Percentiles rank a stretch among this genome's conserved stretches.
Conservation (phyloP, 2,329 filamentous ascomycete species). For the Penicillium aurantiogriseum region DNA sequence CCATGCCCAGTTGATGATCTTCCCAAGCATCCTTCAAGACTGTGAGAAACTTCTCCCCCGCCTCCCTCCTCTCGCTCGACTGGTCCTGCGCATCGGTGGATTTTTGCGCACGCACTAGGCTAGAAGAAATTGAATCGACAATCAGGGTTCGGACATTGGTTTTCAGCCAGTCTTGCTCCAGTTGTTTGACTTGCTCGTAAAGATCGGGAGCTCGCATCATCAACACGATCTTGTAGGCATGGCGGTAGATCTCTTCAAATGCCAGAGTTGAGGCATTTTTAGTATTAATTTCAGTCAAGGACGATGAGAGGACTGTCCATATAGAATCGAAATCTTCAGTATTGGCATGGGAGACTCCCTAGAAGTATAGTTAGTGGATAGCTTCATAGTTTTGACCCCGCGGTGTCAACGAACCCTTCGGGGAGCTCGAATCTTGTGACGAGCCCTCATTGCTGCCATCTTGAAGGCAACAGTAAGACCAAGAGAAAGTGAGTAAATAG, state of each 20-base stretch:
- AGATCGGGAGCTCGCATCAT: constrained; percentile 80
- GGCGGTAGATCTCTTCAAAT: constrained; percentile 93
- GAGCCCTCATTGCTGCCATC: constrained; percentile 54
- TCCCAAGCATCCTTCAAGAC: constrained; percentile 78
- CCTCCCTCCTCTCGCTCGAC: constrained; percentile 73
- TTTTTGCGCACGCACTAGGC: constrained; percentile 58
- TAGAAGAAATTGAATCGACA: constrained; percentile 66
- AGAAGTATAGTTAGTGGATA: constrained; percentile 17
- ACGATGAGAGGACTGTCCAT: constrained; percentile 74
- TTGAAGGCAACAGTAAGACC: constrained; percentile 15
- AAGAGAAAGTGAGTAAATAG: not conserved
- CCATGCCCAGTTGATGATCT: constrained; percentile 88
- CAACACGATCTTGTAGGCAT: constrained; percentile 89
- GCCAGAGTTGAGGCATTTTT: constrained; percentile 87
- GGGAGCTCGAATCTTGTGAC: constrained; percentile 65
- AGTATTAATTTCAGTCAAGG: constrained; percentile 83
- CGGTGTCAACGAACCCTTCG: constrained; percentile 55
- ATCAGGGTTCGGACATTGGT: constrained; percentile 71
- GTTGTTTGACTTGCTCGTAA: constrained; percentile 75
- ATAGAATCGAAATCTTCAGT: constrained; percentile 78
- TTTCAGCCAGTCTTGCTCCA: constrained; percentile 79
- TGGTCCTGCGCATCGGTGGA: constrained; percentile 53
- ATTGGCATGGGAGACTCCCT: constrained; percentile 58
- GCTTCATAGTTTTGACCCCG: constrained; percentile 7
- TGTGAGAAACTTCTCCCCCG: constrained; percentile 78